These are phyloP conservation scores for Ilyonectria sp. DNA, from an alignment of 2,329 filamentous ascomycete species.

Conservation along the genomic window DNA sequence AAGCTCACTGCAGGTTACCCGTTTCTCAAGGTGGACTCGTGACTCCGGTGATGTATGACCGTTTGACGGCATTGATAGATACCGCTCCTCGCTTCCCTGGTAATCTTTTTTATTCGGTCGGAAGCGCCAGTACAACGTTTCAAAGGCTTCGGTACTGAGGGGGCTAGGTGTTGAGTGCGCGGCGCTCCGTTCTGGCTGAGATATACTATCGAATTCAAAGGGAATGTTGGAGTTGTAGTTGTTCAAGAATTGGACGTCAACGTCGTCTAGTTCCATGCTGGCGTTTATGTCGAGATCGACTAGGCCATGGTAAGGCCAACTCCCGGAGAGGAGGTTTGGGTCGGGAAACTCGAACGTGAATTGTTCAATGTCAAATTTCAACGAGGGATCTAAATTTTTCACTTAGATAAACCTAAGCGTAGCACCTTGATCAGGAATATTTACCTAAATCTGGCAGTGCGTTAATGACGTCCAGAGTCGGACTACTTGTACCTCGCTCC, in stretches of 20 bases:
- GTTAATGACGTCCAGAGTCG: neutral
- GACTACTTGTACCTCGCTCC: neutral
- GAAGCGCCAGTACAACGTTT: constrained; percentile 50
- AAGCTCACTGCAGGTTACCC: constrained; percentile 40
- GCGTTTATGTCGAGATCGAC: constrained; percentile 25
- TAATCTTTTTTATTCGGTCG: constrained; percentile 51
- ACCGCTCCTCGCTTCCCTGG: constrained; percentile 50
- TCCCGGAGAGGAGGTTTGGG: constrained; percentile 40
- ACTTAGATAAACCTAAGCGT: too few relatives aligned
- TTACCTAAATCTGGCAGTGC: neutral
- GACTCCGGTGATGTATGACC: constrained; percentile 46
- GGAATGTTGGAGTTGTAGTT: constrained; percentile 50
- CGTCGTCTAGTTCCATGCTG: constrained; percentile 49
- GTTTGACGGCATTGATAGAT: constrained; percentile 48
- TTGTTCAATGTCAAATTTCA: constrained; percentile 20
- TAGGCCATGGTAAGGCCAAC: constrained; percentile 22
- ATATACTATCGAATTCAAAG: constrained; percentile 43
- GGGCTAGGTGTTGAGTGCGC: constrained; percentile 26
- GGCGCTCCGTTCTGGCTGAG: constrained; percentile 30
- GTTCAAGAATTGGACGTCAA: constrained; percentile 52
- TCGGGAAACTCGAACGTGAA: constrained; percentile 37
- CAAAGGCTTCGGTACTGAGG: constrained; percentile 43
- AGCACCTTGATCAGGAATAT: too few relatives aligned
- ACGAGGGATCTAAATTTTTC: constrained; percentile 32
- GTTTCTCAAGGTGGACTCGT: constrained; percentile 35